Conservation (phyloP, 352 stramenopile species). For the Pythium dissotocum region DNA sequence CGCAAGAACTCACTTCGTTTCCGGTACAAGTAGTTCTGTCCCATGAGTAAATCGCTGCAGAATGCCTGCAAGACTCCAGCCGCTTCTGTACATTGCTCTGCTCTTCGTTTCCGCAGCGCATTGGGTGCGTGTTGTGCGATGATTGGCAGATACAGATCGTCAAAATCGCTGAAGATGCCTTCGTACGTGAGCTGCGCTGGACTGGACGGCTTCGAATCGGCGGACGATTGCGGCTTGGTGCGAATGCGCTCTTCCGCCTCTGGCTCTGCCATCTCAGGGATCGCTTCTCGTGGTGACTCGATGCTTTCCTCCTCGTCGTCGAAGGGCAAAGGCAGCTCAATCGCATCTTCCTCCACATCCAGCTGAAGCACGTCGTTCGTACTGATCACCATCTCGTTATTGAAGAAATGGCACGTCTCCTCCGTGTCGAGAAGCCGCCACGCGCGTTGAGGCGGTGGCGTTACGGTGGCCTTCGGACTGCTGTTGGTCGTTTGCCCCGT, state of each 20-base stretch:
- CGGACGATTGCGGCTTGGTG: neutral
- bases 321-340: slow-evolving; percentile 17
- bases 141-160: slow-evolving; percentile 50
- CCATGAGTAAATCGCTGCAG: slow-evolving; percentile 15
- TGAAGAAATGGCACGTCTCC: slow-evolving; percentile 73
- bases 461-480: neutral
- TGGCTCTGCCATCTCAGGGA: slow-evolving; percentile 19
- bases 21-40: slow-evolving; percentile 46
- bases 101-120: slow-evolving; percentile 17
- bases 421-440: slow-evolving; percentile 51
- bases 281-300: slow-evolving; percentile 30
- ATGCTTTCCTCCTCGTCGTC: slow-evolving; percentile 33
- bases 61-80: slow-evolving; percentile 25
- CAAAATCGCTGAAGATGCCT: slow-evolving; percentile 55
- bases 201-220: neutral
- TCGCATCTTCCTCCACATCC: slow-evolving; percentile 32
- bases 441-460: neutral
- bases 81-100: slow-evolving; percentile 21
- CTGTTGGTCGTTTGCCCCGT: neutral
- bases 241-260: neutral
- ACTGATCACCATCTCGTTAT: slow-evolving; percentile 53
- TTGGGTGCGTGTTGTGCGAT: slow-evolving; percentile 1
- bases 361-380: slow-evolving; percentile 56
- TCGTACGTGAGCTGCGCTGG: slow-evolving; percentile 37
- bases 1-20: slow-evolving; percentile 70